Evolutionary conservation across 1,139 yeast species (phyloP), one percentile per base, ranked within the genome.

Genomic region (Trichomonascaceae sp.): DNA sequence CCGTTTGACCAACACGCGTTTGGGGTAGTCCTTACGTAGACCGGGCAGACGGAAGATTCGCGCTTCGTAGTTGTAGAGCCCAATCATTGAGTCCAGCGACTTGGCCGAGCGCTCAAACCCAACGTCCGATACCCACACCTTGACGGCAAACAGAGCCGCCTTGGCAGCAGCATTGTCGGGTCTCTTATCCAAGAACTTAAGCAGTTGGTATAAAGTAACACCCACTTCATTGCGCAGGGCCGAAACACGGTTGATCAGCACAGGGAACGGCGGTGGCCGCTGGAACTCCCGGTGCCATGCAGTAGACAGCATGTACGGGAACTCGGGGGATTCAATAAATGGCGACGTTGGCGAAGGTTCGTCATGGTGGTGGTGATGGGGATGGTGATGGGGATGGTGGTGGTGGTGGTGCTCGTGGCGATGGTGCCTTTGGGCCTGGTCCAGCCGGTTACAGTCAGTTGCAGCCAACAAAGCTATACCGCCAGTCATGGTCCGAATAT

Each of bases 41-140:
- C 74, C 73, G 0, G 69, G 59, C 3, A 69, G 47, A 17, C 64
- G 50, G 46, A 66, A 74, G 22, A 62, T 61, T 32, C 64, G 63
- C 27, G 64, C 66, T 41, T 70, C 60, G 41, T 62, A 67, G 2
- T 61, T 60, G 38, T 69, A 62, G 29, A 69, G 65, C 17, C 69
- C 54, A 25, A 55, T 51, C 8, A 66, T 54, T 29, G 60, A 62
- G 26, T 68, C 70, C 41, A 76, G 72, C 9, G 70, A 60, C 34
- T 69, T 77, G 33, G 77, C 69, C 1, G 77, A 61, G 11, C 80
- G 63, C 46, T 81, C 93, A 42, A 73, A 67, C 1, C 94, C 93
- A 17, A 80, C 79, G 52, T 85, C 93, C 13, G 81, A 69, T 43
- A 89, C 73, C 85, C 93, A 89, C 8, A 79, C 74, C 45, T 79